phyloP scores from a whole-genome alignment of 2,329 filamentous ascomycete species.

The Phialocephala sp. region DNA sequence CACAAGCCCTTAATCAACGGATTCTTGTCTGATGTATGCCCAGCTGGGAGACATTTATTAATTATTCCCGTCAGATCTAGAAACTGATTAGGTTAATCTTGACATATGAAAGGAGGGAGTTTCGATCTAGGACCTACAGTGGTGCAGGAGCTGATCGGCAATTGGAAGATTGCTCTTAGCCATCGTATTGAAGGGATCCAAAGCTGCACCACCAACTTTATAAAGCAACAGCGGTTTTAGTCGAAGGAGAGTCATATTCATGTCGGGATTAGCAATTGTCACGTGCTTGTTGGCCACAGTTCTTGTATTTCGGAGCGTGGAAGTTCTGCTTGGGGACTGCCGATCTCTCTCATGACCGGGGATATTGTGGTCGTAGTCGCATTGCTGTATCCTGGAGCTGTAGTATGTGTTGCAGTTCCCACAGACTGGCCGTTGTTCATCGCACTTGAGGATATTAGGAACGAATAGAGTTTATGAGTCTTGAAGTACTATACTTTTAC shows the following conservation, averaged over 20 bases:
- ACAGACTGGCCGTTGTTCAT: slow-evolving; percentile 16
- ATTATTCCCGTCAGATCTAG: slow-evolving; percentile 17
- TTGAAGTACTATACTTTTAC: slow-evolving; percentile 14
- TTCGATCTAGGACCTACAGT: slow-evolving; percentile 12
- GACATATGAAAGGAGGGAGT: neutral
- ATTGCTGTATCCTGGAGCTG: slow-evolving; percentile 8
- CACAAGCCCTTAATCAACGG: slow-evolving; percentile 9
- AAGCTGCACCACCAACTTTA: neutral
- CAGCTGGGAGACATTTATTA: slow-evolving; percentile 15
- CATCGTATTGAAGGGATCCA: slow-evolving; percentile 17
- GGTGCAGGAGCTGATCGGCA: slow-evolving; percentile 15
- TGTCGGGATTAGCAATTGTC: neutral
- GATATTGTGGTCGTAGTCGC: slow-evolving; percentile 4
- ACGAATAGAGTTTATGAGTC: too few relatives aligned
- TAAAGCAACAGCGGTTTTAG: neutral
- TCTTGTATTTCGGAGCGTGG: neutral
- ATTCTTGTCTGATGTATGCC: slow-evolving; percentile 8
- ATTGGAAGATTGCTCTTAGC: slow-evolving; percentile 13
- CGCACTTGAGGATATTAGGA: slow-evolving; percentile 14
- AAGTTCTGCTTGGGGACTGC: neutral
- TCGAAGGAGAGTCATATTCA: neutral
- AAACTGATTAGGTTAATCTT: too few relatives aligned
- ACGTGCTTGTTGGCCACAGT: neutral
- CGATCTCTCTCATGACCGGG: neutral
- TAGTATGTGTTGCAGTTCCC: slow-evolving; percentile 20